Conservation (phyloP, 768 basidiomycete species). For the Thelephora aurantiotincta region DNA sequence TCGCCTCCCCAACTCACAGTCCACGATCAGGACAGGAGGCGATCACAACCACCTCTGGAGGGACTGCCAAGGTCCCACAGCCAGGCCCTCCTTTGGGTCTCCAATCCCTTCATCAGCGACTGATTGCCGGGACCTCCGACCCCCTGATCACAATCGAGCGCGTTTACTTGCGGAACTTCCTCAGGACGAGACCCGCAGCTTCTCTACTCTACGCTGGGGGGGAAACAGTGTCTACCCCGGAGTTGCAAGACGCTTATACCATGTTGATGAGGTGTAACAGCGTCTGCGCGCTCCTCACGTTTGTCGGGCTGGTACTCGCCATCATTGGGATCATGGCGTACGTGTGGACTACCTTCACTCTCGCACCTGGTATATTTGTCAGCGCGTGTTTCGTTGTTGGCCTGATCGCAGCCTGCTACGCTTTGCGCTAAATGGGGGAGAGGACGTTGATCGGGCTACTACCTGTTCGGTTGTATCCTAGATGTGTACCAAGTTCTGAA, state of each 20-base stretch:
- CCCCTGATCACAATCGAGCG: neutral
- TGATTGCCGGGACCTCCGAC: neutral
- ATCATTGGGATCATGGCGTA: conserved; percentile 11
- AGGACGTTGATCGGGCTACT: too few relatives aligned
- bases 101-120: too few relatives aligned
- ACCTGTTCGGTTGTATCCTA: too few relatives aligned
- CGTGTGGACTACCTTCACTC: conserved; percentile 13
- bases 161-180: neutral
- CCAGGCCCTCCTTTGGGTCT: too few relatives aligned
- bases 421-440: too few relatives aligned
- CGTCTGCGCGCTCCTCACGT: conserved; percentile 9
- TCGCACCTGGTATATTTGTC: conserved; percentile 10
- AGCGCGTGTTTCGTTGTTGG: conserved; percentile 10
- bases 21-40: neutral
- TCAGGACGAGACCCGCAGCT: neutral
- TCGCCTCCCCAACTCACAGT: neutral
- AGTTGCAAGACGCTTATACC: neutral
- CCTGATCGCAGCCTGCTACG: too few relatives aligned
- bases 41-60: neutral
- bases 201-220: neutral
- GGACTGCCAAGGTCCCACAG: neutral
- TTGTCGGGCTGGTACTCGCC: conserved; percentile 10
- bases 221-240: too few relatives aligned
- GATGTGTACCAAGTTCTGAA: too few relatives aligned
- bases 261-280: conserved; percentile 8